A percentile compares a stretch with the other conserved stretches of the same genome.
Evolutionary conservation across 139 green algal genomes (phyloP).

Genomic region (Chlorella vulgaris): DNA sequence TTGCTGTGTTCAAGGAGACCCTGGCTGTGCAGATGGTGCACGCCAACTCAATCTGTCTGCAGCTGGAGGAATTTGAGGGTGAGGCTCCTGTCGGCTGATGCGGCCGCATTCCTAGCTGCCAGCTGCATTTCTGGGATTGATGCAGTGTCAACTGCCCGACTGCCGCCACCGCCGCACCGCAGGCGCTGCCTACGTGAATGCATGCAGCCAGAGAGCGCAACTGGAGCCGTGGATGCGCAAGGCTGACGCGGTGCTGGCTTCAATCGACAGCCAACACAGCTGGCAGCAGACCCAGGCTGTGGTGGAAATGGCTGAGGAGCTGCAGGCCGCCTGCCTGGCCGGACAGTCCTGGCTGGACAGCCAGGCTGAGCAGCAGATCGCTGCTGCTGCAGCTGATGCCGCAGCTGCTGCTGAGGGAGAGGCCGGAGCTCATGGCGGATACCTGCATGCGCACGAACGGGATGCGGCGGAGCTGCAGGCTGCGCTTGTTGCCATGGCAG

Average conservation of each 20-base stretch:
- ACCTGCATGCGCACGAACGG: not conserved
- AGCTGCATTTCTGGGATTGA: too few relatives aligned
- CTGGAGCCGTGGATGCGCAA: not conserved
- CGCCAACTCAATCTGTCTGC: not conserved
- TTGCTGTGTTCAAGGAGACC: not conserved
- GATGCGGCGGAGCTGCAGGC: conserved; percentile 13
- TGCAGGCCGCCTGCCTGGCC: not conserved
- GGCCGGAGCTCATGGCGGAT: not conserved
- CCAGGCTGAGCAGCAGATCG: not conserved
- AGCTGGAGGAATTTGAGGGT: too few relatives aligned
- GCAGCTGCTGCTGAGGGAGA: not conserved
- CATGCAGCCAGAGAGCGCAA: not conserved
- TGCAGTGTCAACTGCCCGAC: not conserved
- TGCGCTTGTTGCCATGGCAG: not conserved
- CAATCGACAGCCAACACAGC: not conserved
- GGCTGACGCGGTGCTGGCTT: not conserved
- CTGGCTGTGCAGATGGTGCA: not conserved
- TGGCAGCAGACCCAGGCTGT: not conserved
- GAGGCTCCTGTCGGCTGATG: too few relatives aligned
- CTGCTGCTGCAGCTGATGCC: too few relatives aligned
- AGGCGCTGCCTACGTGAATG: not conserved
- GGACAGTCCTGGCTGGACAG: not conserved
- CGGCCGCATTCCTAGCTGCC: too few relatives aligned
- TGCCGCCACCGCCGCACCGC: not conserved
- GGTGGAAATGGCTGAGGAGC: not conserved